These are phyloP conservation scores for Tolypocladium pustulatum DNA, from an alignment of 2,329 filamentous ascomycete genomes.

Conservation along the genomic window DNA sequence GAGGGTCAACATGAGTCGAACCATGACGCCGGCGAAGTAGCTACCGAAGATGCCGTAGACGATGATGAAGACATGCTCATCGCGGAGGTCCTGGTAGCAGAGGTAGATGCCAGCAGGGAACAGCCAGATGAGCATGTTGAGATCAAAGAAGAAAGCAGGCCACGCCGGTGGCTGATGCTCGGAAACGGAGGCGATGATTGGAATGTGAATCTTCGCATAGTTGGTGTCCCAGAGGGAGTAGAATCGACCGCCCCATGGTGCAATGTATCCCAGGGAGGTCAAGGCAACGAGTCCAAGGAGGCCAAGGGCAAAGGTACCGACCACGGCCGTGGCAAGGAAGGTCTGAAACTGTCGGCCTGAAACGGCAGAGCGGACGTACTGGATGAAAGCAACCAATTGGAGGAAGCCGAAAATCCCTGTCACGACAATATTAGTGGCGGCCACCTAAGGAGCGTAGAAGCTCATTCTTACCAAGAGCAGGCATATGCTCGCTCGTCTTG, in stretches of 20 bases:
- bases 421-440: conserved; percentile 7
- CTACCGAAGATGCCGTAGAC: conserved; percentile 95
- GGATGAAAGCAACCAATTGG: conserved; percentile 84
- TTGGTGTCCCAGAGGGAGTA: conserved; percentile 98
- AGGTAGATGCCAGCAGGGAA: conserved; percentile 98
- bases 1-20: conserved; percentile 93
- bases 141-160: conserved; percentile 98
- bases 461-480: conserved; percentile 63
- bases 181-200: conserved; percentile 98
- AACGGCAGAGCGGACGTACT: conserved; percentile 80
- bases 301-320: conserved; percentile 62
- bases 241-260: conserved; percentile 96
- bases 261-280: conserved; percentile 82
- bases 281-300: conserved; percentile 72
- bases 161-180: conserved; percentile 98
- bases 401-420: conserved; percentile 88
- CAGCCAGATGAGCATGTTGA: conserved; percentile 97
- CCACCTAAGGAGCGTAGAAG: background rate
- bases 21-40: conserved; percentile 99
- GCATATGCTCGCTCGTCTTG: conserved; percentile 97
- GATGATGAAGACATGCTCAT: conserved; percentile 96
- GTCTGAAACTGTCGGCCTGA: conserved; percentile 91
- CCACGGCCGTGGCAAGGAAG: conserved; percentile 66
- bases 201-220: conserved; percentile 98
- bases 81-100: conserved; percentile 86